These are phyloP conservation scores for Tolypocladium inflatum DNA, from an alignment of 2,329 filamentous ascomycete species.

Conservation along the genomic window DNA sequence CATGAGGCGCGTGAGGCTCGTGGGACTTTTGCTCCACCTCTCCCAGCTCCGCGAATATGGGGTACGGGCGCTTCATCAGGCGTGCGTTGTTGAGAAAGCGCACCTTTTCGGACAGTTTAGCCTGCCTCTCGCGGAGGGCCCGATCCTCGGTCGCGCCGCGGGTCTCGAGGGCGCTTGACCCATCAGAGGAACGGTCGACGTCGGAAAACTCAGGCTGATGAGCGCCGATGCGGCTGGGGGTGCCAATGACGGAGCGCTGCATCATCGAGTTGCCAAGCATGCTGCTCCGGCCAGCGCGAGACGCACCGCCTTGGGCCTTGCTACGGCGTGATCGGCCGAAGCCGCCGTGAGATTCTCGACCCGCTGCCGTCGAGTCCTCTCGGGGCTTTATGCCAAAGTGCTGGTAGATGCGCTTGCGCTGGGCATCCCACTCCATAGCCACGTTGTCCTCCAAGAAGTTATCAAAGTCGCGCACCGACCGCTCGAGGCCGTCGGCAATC, in stretches of 20 bases:
- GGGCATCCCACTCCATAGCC: constrained; percentile 90
- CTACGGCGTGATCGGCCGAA: constrained; percentile 52
- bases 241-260: constrained; percentile 80
- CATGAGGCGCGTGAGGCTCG: constrained; percentile 62
- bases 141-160: constrained; percentile 55
- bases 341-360: constrained; percentile 40
- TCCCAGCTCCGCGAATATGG: constrained; percentile 67
- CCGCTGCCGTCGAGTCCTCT: constrained; percentile 33
- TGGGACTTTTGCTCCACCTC: constrained; percentile 62
- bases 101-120: constrained; percentile 69
- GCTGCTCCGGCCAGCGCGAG: constrained; percentile 40
- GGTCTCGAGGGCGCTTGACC: constrained; percentile 30
- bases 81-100: constrained; percentile 69
- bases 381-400: constrained; percentile 79
- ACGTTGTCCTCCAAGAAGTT: constrained; percentile 90
- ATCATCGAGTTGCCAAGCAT: constrained; percentile 53
- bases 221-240: constrained; percentile 57
- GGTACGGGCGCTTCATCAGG: constrained; percentile 55
- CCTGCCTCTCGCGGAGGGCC: constrained; percentile 74
- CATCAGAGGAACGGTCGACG: constrained; percentile 48
- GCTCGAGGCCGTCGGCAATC: constrained; percentile 82
- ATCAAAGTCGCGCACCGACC: constrained; percentile 87
- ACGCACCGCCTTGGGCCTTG: constrained; percentile 39
- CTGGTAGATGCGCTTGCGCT: constrained; percentile 86
- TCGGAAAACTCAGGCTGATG: constrained; percentile 61